phyloP scores from a whole-genome alignment of 352 stramenopile genomes.

The Phytophthora tubulina region DNA sequence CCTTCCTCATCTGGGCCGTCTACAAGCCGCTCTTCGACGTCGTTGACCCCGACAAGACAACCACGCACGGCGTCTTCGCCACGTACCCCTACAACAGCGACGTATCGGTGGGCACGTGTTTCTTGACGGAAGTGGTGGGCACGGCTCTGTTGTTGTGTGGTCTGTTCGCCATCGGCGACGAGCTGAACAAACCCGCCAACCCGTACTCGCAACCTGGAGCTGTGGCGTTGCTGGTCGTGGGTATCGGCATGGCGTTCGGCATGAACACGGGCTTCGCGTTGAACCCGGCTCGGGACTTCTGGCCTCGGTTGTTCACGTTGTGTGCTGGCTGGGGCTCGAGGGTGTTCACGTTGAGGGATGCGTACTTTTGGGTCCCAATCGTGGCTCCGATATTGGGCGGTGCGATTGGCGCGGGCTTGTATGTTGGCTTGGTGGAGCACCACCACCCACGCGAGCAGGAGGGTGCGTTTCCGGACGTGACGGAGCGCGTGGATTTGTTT shows the following conservation, averaged over 20 bases:
- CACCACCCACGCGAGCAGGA: conserved; percentile 33
- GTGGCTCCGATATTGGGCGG: conserved; percentile 45
- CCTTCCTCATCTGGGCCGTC: conserved; percentile 46
- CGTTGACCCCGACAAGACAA: conserved; percentile 34
- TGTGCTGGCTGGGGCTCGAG: conserved; percentile 46
- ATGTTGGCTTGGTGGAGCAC: conserved; percentile 39
- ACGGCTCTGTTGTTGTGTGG: conserved; percentile 55
- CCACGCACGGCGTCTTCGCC: conserved; percentile 51
- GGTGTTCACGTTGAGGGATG: conserved; percentile 40
- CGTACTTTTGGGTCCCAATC: conserved; percentile 68
- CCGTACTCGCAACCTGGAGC: conserved; percentile 46
- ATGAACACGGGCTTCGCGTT: conserved; percentile 48
- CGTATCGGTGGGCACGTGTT: conserved; percentile 50
- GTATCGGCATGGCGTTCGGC: conserved; percentile 55
- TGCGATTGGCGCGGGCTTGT: conserved; percentile 34
- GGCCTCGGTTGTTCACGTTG: conserved; percentile 44
- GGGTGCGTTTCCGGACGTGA: too few species aligned
- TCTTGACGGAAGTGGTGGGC: conserved; percentile 62
- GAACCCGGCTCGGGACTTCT: conserved; percentile 63
- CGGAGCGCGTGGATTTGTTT: too few species aligned
- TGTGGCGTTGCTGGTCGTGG: conserved; percentile 57
- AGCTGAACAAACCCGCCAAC: conserved; percentile 55
- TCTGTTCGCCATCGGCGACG: conserved; percentile 58
- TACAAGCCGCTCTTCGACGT: conserved; percentile 52
- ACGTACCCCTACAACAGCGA: conserved; percentile 52